These are phyloP conservation scores for Metarhizium humberi DNA, from an alignment of 2,329 filamentous ascomycete species.

Conservation along the genomic window DNA sequence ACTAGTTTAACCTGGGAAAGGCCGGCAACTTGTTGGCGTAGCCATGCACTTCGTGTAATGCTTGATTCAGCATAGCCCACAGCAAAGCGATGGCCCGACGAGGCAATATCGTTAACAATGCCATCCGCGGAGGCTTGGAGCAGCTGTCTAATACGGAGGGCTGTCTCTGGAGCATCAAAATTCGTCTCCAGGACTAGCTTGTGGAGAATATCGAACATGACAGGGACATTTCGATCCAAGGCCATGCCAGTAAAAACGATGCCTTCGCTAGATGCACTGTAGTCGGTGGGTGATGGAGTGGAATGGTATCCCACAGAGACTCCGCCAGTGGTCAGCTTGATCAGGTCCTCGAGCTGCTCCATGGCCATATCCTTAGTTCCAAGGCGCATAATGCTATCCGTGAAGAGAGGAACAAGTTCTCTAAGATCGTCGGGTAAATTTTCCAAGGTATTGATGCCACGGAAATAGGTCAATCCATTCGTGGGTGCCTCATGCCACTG, in stretches of 20 bases:
- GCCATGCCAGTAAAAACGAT: slow-evolving; percentile 79
- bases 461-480: slow-evolving; percentile 93
- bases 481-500: slow-evolving; percentile 92
- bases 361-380: slow-evolving; percentile 82
- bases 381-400: slow-evolving; percentile 84
- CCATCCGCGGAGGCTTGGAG: slow-evolving; percentile 82
- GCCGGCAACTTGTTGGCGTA: slow-evolving; percentile 81
- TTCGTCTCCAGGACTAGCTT: slow-evolving; percentile 79
- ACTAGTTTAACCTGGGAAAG: slow-evolving; percentile 82
- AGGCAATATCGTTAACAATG: slow-evolving; percentile 84
- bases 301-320: slow-evolving; percentile 77
- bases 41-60: slow-evolving; percentile 60
- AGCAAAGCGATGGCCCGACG: slow-evolving; percentile 80
- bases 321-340: slow-evolving; percentile 93
- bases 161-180: slow-evolving; percentile 75
- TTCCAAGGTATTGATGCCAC: slow-evolving; percentile 72
- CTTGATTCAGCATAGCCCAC: slow-evolving; percentile 75
- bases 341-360: slow-evolving; percentile 90
- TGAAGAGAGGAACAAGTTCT: slow-evolving; percentile 79
- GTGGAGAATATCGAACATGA: slow-evolving; percentile 80
- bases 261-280: slow-evolving; percentile 66
- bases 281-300: slow-evolving; percentile 66
- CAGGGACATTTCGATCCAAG: slow-evolving; percentile 78
- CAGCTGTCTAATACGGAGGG: slow-evolving; percentile 75
- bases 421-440: slow-evolving; percentile 78